Base-by-base conservation (phyloP, 805 yeast genomes). In the Crinitomyces ghanaensis region DNA sequence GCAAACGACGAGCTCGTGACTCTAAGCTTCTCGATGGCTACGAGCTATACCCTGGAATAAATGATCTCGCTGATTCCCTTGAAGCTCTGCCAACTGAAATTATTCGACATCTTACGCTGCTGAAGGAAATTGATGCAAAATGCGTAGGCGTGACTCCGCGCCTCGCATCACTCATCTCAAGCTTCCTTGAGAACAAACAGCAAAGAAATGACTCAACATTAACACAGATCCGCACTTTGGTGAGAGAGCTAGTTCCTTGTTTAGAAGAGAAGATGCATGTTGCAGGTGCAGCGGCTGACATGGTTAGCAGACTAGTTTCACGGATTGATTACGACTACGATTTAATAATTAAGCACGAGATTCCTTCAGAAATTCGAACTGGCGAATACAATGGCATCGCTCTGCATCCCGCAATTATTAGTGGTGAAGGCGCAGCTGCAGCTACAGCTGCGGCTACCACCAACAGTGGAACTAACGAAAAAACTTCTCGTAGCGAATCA, bases 231-330 rank as follows among this genome's bases (percentile, higher is more conserved):
- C 63, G 67, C 20, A 44, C 45, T 11, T 43, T 63, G 21, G 61
- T 73, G 13, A 62, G 65, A 41, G 94, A 82, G 37, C 65, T 88
- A 36, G 74, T 88, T 63, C 96, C 97, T 1, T 82, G 95, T 40
- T 59, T 88, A 35, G 97, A 88, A 53, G 96, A 91, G 54, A 91
- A 91, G 57, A 84, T 91, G 93, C 96, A 88, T 54, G 95, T 91
- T 26, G 88, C 96, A 4, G 77, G 88, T 1, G 77, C 83, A 25
- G 95, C 96, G 15, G 69, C 82, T 19, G 96, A 86, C 46, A 68
- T 77, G 8, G 67, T 85, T 29, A 60, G 66, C 19, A 72, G 76
- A 38, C 80, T 83, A 48, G 59, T 83, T 35, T 67, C 65, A 33
- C 65, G 96, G 33, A 66, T 91, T 42, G 81, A 86, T 50, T 72